Evolutionary conservation across 345 rosid species (phyloP).

Genomic region (Jatropha curcas): DNA sequence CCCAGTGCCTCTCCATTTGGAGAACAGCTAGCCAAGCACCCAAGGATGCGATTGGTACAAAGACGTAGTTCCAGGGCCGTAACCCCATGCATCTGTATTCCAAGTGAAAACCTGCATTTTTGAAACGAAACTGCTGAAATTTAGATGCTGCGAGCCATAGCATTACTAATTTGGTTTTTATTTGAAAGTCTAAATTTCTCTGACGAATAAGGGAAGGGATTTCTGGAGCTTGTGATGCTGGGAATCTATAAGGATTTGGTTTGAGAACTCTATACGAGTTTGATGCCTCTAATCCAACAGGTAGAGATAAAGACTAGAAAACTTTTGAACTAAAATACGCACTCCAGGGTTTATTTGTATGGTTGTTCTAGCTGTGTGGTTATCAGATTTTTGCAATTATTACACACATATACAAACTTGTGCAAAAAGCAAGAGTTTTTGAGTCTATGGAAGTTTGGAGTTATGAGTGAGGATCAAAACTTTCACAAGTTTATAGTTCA

Average conservation of each 20-base stretch:
- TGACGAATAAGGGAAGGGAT: background rate
- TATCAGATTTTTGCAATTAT: too few relatives aligned
- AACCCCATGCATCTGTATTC: conserved; percentile 91
- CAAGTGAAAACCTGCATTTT: conserved; percentile 73
- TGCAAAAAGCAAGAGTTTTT: background rate
- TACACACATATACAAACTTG: too few relatives aligned
- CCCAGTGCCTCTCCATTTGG: conserved; percentile 85
- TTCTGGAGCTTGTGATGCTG: background rate
- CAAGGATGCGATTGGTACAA: conserved; percentile 97
- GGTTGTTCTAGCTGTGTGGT: background rate
- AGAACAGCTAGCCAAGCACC: conserved; percentile 79
- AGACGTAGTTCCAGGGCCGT: conserved; percentile 81
- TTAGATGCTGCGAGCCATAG: background rate
- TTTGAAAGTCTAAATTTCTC: background rate
- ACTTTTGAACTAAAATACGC: background rate
- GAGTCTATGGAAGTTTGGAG: background rate
- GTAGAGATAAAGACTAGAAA: background rate
- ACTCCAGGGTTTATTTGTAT: background rate
- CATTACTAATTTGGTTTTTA: background rate
- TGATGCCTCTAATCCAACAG: background rate
- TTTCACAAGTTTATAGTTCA: background rate
- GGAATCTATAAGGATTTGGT: background rate
- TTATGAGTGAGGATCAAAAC: background rate
- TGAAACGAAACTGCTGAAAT: conserved; percentile 10
- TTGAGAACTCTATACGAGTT: background rate